A percentile compares a stretch with the other conserved stretches of the same genome.
Conservation (phyloP, 495 filamentous ascomycete genomes). For the Pyrenula aspistea region DNA sequence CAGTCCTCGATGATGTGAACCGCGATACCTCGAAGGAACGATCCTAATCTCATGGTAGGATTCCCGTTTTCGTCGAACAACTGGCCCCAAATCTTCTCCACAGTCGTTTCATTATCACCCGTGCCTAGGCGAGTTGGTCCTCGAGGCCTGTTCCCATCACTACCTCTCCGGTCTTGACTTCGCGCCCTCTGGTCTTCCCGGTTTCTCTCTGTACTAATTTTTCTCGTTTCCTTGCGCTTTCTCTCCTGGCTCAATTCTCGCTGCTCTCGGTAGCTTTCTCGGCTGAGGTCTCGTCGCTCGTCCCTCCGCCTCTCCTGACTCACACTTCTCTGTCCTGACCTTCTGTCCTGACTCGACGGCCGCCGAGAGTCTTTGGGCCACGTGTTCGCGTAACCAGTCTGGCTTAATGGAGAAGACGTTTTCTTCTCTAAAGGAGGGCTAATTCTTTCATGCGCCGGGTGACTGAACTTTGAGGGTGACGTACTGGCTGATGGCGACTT, state of each 20-base stretch:
- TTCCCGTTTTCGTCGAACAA: constrained; percentile 59
- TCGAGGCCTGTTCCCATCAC: constrained; percentile 28
- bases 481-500: constrained; percentile 10
- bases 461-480: constrained; percentile 10
- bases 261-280: neutral
- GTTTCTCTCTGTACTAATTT: neutral
- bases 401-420: constrained; percentile 17
- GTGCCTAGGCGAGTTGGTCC: constrained; percentile 31
- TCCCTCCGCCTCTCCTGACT: neutral
- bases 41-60: constrained; percentile 53
- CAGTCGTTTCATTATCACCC: constrained; percentile 40
- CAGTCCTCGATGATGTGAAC: constrained; percentile 73
- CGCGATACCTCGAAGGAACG: constrained; percentile 67
- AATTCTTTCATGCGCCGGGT: constrained; percentile 12
- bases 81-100: constrained; percentile 64
- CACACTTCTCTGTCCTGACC: neutral
- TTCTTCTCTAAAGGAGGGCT: constrained; percentile 11
- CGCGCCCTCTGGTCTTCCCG: neutral
- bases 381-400: constrained; percentile 17
- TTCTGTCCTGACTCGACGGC: neutral
- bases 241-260: neutral
- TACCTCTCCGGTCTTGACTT: neutral
- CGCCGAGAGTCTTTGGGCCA: neutral
- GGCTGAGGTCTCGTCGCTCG: neutral
- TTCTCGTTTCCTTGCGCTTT: neutral